These are phyloP conservation scores for Hortiboletus flavorubellus DNA, from an alignment of 768 basidiomycete genomes.

Conservation along the genomic window DNA sequence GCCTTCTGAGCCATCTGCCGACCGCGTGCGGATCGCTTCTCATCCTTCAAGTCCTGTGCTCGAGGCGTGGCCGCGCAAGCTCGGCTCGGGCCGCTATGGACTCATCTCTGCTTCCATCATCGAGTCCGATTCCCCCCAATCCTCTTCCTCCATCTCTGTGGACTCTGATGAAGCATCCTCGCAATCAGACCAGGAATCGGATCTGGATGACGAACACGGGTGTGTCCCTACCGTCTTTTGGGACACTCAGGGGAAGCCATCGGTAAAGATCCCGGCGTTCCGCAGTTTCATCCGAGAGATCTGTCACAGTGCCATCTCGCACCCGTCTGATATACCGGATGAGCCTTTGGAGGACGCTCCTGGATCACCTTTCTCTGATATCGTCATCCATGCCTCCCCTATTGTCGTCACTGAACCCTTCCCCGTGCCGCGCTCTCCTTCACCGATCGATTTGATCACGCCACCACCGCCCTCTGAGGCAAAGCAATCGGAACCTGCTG, in stretches of 20 bases:
- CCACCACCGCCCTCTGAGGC: conserved; percentile 30
- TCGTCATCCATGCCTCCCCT: conserved; percentile 15
- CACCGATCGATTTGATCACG: conserved; percentile 48
- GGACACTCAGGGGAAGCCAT: conserved; percentile 12
- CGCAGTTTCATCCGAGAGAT: conserved; percentile 31
- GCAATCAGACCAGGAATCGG: conserved; percentile 43
- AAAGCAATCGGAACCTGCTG: conserved; percentile 32
- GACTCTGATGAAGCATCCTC: conserved; percentile 35
- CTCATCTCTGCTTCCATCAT: conserved; percentile 37
- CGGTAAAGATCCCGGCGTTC: conserved; percentile 32
- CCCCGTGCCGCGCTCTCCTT: conserved; percentile 37
- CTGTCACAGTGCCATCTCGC: conserved; percentile 10
- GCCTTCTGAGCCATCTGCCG: conserved; percentile 19
- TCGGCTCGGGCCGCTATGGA: conserved; percentile 61
- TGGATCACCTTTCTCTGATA: conserved; percentile 7
- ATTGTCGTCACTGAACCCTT: conserved; percentile 14
- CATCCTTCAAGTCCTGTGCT: conserved; percentile 30
- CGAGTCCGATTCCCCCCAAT: conserved; percentile 26
- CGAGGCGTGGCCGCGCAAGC: conserved; percentile 25
- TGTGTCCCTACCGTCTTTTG: conserved; percentile 15
- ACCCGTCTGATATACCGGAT: conserved; percentile 9
- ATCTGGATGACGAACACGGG: conserved; percentile 47
- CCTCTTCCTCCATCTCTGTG: conserved; percentile 41
- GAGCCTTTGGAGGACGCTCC: conserved; percentile 10
- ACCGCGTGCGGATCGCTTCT: conserved; percentile 6